Base-by-base conservation (phyloP, 202 grass and related monocot species). In the Hordeum pubiflorum region DNA sequence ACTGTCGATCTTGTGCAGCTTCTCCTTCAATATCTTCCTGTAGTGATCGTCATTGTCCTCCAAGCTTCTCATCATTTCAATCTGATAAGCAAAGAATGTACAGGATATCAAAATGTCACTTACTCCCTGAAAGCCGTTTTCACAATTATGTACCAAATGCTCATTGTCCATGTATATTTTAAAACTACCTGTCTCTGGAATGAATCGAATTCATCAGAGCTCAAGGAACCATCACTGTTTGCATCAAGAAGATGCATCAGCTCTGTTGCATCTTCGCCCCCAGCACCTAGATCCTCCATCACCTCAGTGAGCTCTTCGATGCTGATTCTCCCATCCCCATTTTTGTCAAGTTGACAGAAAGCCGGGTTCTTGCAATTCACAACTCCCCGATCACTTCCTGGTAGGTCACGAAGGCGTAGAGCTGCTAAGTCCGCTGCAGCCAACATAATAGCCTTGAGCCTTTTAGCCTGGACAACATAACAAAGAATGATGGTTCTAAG, bases 111-210 rank as follows among this genome's bases (percentile, higher is more conserved):
- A n/a, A 46, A 23, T 27, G 18, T 14, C 12, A 10, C 7, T 10
- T 44, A 44, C 11, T 14, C 41, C 55, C 9, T 58, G 22, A 59
- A 66, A 24, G n/a, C n/a, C n/a, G n/a, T n/a, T n/a, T n/a, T n/a
- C n/a, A n/a, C n/a, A n/a, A n/a, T n/a, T n/a, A n/a, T n/a, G n/a
- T n/a, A n/a, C n/a, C n/a, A n/a, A n/a, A n/a, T n/a, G n/a, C n/a
- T n/a, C n/a, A n/a, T n/a, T n/a, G n/a, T n/a, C n/a, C n/a, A n/a
- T n/a, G n/a, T n/a, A n/a, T n/a, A n/a, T n/a, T n/a, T n/a, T n/a
- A n/a, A n/a, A n/a, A n/a, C n/a, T 50, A 93, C 89, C 89, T 97
- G 94, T 91, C 81, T 71, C 59, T 97, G 91, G 82, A 97, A 93
- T 9, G 79, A 82, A 14, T 89, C 84, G 12, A 97, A 97, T 78